Percentiles rank a stretch among this genome's conserved stretches.
phyloP scores from a whole-genome alignment of 441 rosid species.

The Biscutella laevigata region DNA sequence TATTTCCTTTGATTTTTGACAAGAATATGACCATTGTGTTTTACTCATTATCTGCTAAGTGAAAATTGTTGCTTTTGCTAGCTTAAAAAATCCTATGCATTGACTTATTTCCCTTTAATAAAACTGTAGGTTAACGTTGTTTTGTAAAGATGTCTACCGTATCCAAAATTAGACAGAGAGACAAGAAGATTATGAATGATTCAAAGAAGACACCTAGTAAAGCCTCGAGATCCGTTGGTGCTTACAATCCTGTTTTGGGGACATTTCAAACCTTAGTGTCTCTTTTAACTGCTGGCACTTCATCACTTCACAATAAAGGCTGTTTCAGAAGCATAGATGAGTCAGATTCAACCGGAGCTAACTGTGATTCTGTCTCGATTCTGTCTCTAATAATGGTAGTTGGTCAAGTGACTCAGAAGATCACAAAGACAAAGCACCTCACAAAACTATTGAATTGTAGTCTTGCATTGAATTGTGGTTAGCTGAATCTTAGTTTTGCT shows the following conservation, averaged over 20 bases:
- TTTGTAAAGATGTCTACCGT: constrained; percentile 46
- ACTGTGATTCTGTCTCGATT: no score
- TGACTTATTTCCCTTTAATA: constrained; percentile 4
- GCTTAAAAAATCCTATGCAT: constrained; percentile 24
- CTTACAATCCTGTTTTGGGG: constrained; percentile 55
- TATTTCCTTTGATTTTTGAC: background rate
- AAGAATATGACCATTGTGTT: background rate
- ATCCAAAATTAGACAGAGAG: constrained; percentile 53
- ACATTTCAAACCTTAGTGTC: constrained; percentile 61
- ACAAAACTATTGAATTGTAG: no score
- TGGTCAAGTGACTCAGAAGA: constrained; percentile 92
- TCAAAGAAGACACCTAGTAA: constrained; percentile 41
- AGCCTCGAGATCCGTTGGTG: constrained; percentile 50
- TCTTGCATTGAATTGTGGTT: no score
- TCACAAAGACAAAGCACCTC: constrained; percentile 54
- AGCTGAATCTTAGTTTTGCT: no score
- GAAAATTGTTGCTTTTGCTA: background rate
- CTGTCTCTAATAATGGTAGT: constrained; percentile 76
- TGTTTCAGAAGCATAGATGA: constrained; percentile 65
- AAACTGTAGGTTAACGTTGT: constrained; percentile 20
- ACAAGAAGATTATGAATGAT: constrained; percentile 50
- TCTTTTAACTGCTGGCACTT: constrained; percentile 33
- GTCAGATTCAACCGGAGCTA: constrained; percentile 53
- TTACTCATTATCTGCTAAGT: background rate
- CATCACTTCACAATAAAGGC: constrained; percentile 41